phyloP scores from a whole-genome alignment of 2,329 filamentous ascomycete genomes.

The Claviceps digitariae region DNA sequence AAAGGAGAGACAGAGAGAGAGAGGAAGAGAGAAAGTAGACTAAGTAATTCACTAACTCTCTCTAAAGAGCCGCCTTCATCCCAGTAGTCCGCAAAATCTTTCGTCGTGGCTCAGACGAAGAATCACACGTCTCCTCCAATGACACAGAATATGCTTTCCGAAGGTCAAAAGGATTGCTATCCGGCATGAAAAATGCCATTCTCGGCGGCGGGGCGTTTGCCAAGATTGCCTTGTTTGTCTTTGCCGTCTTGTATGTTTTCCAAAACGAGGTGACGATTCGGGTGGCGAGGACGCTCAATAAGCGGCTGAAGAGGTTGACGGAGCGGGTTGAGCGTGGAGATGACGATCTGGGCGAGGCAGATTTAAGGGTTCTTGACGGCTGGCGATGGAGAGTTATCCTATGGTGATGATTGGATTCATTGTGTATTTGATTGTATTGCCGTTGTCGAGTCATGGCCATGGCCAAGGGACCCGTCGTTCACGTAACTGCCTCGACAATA shows the following conservation, averaged over 20 bases:
- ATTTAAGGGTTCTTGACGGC: slow-evolving; percentile 35
- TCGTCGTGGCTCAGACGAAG: slow-evolving; percentile 26
- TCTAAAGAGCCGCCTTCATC: slow-evolving; percentile 33
- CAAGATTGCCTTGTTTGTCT: slow-evolving; percentile 38
- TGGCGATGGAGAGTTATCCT: slow-evolving; percentile 44
- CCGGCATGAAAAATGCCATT: slow-evolving; percentile 33
- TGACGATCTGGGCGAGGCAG: slow-evolving; percentile 30
- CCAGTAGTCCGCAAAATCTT: slow-evolving; percentile 39
- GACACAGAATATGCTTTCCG: slow-evolving; percentile 45
- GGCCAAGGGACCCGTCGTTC: too few species aligned
- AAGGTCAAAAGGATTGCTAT: slow-evolving; percentile 34
- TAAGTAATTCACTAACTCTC: background rate
- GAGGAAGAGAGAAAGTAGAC: background rate
- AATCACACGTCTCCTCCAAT: slow-evolving; percentile 26
- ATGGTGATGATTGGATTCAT: slow-evolving; percentile 20
- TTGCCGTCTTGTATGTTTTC: slow-evolving; percentile 44
- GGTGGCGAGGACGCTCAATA: slow-evolving; percentile 37
- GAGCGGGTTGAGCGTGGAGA: slow-evolving; percentile 34
- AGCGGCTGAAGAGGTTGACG: slow-evolving; percentile 33
- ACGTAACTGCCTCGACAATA: too few species aligned
- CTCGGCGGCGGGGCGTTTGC: slow-evolving; percentile 32
- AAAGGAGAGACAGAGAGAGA: background rate
- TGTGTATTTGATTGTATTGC: too few species aligned
- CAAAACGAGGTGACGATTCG: slow-evolving; percentile 43
- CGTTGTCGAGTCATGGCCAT: too few species aligned